Evolutionary conservation across 2,329 filamentous ascomycete genomes (phyloP).

Genomic region (Endothia cerciana): DNA sequence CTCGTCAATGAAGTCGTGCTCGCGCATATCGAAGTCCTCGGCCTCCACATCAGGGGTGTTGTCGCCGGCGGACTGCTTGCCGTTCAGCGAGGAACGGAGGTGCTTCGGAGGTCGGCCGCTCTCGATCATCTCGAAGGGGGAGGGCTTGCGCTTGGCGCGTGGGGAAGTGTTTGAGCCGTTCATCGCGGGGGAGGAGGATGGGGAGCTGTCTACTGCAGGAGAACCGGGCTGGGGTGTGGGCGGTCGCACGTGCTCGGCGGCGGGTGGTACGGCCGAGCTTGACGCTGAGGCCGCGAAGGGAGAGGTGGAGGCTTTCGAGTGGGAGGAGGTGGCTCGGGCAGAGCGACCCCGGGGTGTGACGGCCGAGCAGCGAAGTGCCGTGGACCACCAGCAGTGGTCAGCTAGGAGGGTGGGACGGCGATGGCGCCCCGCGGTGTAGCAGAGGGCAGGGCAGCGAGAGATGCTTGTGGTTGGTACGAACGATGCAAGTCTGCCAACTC

Average conservation of each 20-base stretch:
- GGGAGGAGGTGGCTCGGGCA: slow-evolving; percentile 16
- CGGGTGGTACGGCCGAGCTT: slow-evolving; percentile 9
- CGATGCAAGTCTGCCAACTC: slow-evolving; percentile 19
- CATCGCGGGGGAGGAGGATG: slow-evolving; percentile 28
- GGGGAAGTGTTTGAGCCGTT: slow-evolving; percentile 32
- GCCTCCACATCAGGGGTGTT: slow-evolving; percentile 32
- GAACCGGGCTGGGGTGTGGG: slow-evolving; percentile 4
- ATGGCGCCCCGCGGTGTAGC: slow-evolving; percentile 12
- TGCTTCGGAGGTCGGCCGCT: slow-evolving; percentile 33
- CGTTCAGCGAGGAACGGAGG: slow-evolving; percentile 32
- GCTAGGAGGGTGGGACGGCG: slow-evolving; percentile 6
- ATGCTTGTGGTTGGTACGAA: slow-evolving; percentile 7
- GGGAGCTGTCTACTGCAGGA: neutral
- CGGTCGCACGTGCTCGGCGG: neutral
- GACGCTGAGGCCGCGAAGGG: slow-evolving; percentile 3
- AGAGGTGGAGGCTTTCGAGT: slow-evolving; percentile 1
- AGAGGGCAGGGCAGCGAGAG: neutral
- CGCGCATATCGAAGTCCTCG: slow-evolving; percentile 28
- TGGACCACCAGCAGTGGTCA: neutral
- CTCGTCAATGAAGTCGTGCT: slow-evolving; percentile 27
- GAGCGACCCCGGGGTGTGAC: slow-evolving; percentile 13
- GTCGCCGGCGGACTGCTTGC: slow-evolving; percentile 32
- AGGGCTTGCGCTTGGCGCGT: slow-evolving; percentile 35
- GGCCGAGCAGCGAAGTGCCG: slow-evolving; percentile 9
- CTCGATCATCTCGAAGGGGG: slow-evolving; percentile 28